Base-by-base conservation (phyloP, 2,329 filamentous ascomycete species). In the Rutstroemia sp. region DNA sequence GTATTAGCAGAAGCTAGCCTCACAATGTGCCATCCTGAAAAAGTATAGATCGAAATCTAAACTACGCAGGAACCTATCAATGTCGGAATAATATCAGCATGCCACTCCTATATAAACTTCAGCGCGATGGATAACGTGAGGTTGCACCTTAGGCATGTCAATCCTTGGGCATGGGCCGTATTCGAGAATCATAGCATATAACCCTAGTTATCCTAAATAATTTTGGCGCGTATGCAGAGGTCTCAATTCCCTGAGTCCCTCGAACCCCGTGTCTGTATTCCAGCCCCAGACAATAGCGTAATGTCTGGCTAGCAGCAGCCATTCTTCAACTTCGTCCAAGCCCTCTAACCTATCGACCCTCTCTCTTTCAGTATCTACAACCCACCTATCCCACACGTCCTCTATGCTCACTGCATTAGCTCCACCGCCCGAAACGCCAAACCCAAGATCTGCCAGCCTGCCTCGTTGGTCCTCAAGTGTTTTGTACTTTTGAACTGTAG, bases 301-400 rank as follows among this genome's bases (percentile, higher is more conserved):
- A 75, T 99, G 94, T 62, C 80, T 82, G 0, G 91, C 89, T 64
- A 99, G 72, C 63, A 99, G 72, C 66, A 86, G 79, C 87, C 94
- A 95, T 74, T 99, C 94, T 72, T 99, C 94, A 23, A 96, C 80
- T 72, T 99, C 94, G 73, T 99, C 94, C 60, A 99, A 72, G 66
- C 94, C 91, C 71, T 99, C 92, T 25, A 96, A 70, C 10, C 75
- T 72, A 61, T 92, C 86, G 1, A 97, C 83, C 49, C 92, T 77
- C 66, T 88, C 85, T 71, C 90, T 92, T 72, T 97, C 92, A 2
- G 75, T 74, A 0, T 76, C 68, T 0, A 69, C 67, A 3, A 95
- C 77, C 91, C 92, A 97, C 1, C 73, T 73, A 52, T 86, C 79
- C 86, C 88, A 96, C 39, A 96, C 81, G n/a, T 79, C 79, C 62